Base-by-base conservation (phyloP, 2,329 filamentous ascomycete species). In the Ascochyta koolunga region DNA sequence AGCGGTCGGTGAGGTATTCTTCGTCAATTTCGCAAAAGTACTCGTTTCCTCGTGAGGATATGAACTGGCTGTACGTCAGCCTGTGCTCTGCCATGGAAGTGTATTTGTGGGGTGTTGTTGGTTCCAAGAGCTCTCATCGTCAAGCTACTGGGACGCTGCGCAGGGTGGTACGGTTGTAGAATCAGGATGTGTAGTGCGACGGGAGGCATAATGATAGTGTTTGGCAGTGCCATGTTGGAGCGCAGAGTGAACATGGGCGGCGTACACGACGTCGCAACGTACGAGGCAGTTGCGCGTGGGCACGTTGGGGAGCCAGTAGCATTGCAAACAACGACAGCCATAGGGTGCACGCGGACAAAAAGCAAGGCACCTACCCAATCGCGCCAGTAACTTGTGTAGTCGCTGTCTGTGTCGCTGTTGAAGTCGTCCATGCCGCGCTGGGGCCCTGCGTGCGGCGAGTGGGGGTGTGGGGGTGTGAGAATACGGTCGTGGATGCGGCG, bases 1-100 rank as follows among this genome's bases (percentile, higher is more conserved):
- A 99, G 44, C 95, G 88, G 76, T 99, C 95, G 45, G 93, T 98
- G 40, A 99, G 84, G 77, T 99, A 99, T 70, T 99, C 95, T 76
- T 99, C 95, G 77, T 99, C 95, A 69, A 99, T 98, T 75, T 99
- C 95, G 84, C 95, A 99, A 71, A 98, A 99, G 79, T 99, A 99
- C 76, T 99, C 95, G 78, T 99, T 98, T 62, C 95, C 95, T 50
- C 95, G 86, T 5, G 93, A 96, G 4, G 93, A 97, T 69, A 98
- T 97, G 76, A 99, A 99, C 95, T 99, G 54, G 4, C 16, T 4
- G 9, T 15, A 16, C 25, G 49, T 68, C 29, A 68, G 62, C 42
- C 11, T 36, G 11, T 16, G 2, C 33, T 16, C 31, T n/a, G 29
- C 37, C 38, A 21, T 46, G n/a, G 6, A 2, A 8, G 6, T 48